Conservation (phyloP, 2,329 filamentous ascomycete species). For the Penicillium hordei region DNA sequence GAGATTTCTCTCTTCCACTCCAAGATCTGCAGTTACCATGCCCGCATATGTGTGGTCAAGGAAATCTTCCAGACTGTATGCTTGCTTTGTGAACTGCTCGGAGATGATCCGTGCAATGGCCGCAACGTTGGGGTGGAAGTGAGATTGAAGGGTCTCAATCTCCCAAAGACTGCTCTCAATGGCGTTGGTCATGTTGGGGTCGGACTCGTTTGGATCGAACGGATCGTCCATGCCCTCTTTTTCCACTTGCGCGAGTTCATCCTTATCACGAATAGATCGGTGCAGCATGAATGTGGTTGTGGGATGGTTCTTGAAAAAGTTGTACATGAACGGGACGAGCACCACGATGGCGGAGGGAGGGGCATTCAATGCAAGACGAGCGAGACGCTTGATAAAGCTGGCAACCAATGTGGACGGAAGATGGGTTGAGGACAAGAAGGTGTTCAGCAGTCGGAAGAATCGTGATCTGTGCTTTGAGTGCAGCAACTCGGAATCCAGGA, state of each 20-base stretch:
- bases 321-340: conserved; percentile 92
- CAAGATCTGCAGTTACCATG: conserved; percentile 78
- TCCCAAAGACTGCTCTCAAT: conserved; percentile 97
- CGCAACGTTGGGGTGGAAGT: conserved; percentile 96
- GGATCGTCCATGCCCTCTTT: conserved; percentile 68
- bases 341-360: conserved; percentile 87
- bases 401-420: conserved; percentile 86
- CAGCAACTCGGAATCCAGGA: conserved; percentile 79
- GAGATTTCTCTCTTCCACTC: conserved; percentile 64
- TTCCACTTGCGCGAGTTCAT: conserved; percentile 60
- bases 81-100: conserved; percentile 94
- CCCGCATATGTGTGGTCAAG: conserved; percentile 82
- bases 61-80: conserved; percentile 96
- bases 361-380: conserved; percentile 78
- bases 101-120: conserved; percentile 90
- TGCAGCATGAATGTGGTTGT: conserved; percentile 96
- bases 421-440: conserved; percentile 87
- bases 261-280: conserved; percentile 62
- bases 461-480: conserved; percentile 92
- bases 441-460: conserved; percentile 89
- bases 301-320: conserved; percentile 85
- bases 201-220: conserved; percentile 70
- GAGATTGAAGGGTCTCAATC: conserved; percentile 81
- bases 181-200: conserved; percentile 81
- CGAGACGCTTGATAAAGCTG: conserved; percentile 93